phyloP scores from a whole-genome alignment of 164 flowering plant genomes.

The Liquidambar formosana region DNA sequence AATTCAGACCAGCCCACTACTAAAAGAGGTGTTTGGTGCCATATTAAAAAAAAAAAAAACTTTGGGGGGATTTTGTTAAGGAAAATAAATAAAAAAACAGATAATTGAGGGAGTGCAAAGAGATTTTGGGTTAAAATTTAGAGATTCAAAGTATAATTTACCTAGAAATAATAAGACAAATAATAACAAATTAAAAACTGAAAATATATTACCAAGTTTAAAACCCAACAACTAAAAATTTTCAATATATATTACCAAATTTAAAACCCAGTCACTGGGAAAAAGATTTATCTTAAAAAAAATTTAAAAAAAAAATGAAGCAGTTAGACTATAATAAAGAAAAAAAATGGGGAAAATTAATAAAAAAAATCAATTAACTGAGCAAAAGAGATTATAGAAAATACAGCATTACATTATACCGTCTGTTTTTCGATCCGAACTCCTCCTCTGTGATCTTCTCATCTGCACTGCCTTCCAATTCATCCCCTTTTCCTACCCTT shows the following conservation, averaged over 20 bases:
- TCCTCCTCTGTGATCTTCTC: slow-evolving; percentile 20
- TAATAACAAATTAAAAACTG: not conserved
- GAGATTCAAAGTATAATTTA: too few relatives aligned
- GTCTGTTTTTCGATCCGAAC: slow-evolving; percentile 37
- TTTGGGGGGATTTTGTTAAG: too few relatives aligned
- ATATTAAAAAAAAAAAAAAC: too few relatives aligned
- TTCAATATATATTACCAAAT: not conserved
- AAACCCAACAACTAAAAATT: too few relatives aligned
- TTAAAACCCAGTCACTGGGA: not conserved
- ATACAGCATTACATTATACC: slow-evolving; percentile 62
- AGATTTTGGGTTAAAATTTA: too few relatives aligned
- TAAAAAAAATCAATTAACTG: too few relatives aligned
- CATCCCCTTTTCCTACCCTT: slow-evolving; percentile 4
- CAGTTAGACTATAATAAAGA: not conserved
- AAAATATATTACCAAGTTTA: not conserved
- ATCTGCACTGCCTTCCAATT: slow-evolving; percentile 14
- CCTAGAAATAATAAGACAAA: too few relatives aligned
- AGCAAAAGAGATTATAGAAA: not conserved
- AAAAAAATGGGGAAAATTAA: not conserved
- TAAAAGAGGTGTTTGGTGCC: too few relatives aligned
- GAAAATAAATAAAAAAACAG: too few relatives aligned
- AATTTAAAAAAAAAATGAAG: not conserved
- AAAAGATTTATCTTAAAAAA: not conserved
- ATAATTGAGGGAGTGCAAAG: too few relatives aligned
- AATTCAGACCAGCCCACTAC: too few relatives aligned